A percentile compares a stretch with the other conserved stretches of the same genome.
phyloP scores from a whole-genome alignment of 176 grass and related monocot genomes.

The Carex kokanica region DNA sequence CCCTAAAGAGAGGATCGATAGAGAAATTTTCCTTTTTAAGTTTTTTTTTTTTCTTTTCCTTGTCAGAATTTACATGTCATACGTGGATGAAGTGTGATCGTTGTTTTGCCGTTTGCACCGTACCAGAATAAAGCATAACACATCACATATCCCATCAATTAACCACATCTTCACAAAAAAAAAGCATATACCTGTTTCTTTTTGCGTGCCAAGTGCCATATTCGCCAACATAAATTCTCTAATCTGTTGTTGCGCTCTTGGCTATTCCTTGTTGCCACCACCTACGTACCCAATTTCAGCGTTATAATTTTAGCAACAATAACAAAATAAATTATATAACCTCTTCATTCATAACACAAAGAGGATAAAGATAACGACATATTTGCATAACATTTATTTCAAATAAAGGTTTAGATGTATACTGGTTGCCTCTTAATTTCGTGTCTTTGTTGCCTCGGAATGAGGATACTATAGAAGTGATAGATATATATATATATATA shows the following conservation, averaged over 20 bases:
- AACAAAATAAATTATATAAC: background rate
- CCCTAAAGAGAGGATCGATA: conserved; percentile 10
- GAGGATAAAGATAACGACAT: background rate
- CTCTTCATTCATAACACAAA: background rate
- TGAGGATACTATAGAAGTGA: background rate
- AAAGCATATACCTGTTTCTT: conserved; percentile 62
- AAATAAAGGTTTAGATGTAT: background rate
- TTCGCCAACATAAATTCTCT: conserved; percentile 95
- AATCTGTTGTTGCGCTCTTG: conserved; percentile 71
- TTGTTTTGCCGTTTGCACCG: background rate
- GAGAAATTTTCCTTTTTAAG: background rate
- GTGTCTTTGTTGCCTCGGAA: conserved; percentile 18
- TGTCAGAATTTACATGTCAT: background rate
- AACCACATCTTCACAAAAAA: background rate
- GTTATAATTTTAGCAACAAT: background rate
- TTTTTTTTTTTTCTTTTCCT: background rate
- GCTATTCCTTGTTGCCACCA: conserved; percentile 89
- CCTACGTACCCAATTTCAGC: conserved; percentile 40
- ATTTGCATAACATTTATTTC: background rate
- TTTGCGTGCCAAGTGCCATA: conserved; percentile 85
- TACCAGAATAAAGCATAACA: conserved; percentile 16
- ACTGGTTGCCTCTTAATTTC: background rate
- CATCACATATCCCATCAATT: background rate
- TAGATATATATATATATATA: background rate
- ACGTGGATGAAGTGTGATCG: conserved; percentile 17